These are phyloP conservation scores for Boeremia exigua DNA, from an alignment of 2,329 filamentous ascomycete species.

Conservation along the genomic window DNA sequence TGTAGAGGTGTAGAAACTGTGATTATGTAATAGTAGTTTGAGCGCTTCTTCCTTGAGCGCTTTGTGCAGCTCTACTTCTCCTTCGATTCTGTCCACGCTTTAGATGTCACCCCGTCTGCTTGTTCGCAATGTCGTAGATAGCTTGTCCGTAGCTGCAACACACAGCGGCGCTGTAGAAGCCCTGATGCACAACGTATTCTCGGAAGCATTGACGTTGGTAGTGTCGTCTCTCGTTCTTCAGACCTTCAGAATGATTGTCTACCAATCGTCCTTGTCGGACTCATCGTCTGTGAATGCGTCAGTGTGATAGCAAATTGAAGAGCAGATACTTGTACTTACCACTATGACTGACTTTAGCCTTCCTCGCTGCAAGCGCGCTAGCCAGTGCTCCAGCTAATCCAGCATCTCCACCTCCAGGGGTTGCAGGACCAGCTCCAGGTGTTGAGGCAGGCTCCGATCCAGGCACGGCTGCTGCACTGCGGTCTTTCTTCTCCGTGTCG, in stretches of 20 bases:
- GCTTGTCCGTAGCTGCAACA: background rate
- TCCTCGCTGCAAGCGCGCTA: constrained; percentile 82
- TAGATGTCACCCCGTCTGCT: background rate
- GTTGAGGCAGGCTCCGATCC: constrained; percentile 57
- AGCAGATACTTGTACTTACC: constrained; percentile 63
- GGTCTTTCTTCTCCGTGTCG: constrained; percentile 71
- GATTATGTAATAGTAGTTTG: constrained; percentile 1
- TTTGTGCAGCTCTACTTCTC: constrained; percentile 4
- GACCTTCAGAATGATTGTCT: constrained; percentile 16
- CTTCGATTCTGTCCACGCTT: background rate
- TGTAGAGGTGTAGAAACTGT: background rate
- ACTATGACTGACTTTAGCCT: constrained; percentile 92
- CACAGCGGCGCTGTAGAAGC: background rate
- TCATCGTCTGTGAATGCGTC: constrained; percentile 69
- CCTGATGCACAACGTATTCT: background rate
- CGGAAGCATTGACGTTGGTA: background rate
- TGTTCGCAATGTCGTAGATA: background rate
- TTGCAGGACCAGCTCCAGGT: constrained; percentile 53
- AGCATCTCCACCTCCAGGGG: constrained; percentile 39
- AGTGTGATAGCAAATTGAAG: constrained; percentile 23
- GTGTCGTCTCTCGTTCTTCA: background rate
- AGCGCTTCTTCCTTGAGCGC: constrained; percentile 4
- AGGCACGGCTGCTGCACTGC: constrained; percentile 68
- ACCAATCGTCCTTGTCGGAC: constrained; percentile 78
- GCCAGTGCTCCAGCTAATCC: constrained; percentile 66